Percentiles rank a stretch among this genome's conserved stretches.
Conservation (phyloP, 495 filamentous ascomycete genomes). For the Aspergillus egyptiacus region DNA sequence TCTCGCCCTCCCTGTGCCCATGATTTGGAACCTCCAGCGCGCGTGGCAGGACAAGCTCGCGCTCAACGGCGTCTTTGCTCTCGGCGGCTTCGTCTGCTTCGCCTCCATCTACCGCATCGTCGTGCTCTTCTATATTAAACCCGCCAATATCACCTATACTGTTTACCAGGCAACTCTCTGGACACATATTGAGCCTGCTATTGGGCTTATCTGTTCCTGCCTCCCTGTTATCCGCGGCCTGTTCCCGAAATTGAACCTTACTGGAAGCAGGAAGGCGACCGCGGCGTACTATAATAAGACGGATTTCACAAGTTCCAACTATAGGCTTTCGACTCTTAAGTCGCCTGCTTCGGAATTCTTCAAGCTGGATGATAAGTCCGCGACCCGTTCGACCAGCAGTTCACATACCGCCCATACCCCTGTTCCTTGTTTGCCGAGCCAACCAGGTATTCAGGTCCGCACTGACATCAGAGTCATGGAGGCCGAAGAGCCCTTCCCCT, state of each 20-base stretch:
- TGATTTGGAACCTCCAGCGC: slow-evolving; percentile 42
- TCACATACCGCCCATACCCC: background rate
- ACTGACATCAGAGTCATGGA: slow-evolving; percentile 20
- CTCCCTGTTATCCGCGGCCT: slow-evolving; percentile 53
- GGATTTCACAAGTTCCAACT: slow-evolving; percentile 24
- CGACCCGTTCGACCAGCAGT: slow-evolving; percentile 11
- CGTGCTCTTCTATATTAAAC: slow-evolving; percentile 50
- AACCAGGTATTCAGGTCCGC: slow-evolving; percentile 27
- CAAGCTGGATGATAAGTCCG: slow-evolving; percentile 27
- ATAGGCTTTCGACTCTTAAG: slow-evolving; percentile 22
- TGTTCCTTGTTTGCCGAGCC: slow-evolving; percentile 9
- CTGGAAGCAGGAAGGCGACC: slow-evolving; percentile 19
- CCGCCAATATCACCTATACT: slow-evolving; percentile 39
- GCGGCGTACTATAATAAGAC: slow-evolving; percentile 29
- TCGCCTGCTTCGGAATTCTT: slow-evolving; percentile 27
- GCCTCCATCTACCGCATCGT: slow-evolving; percentile 49
- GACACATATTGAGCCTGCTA: slow-evolving; percentile 53
- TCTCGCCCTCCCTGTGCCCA: slow-evolving; percentile 34
- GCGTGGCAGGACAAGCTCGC: slow-evolving; percentile 42
- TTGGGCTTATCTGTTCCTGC: slow-evolving; percentile 52
- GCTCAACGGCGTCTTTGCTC: slow-evolving; percentile 41
- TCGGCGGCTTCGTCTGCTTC: slow-evolving; percentile 45
- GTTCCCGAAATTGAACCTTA: slow-evolving; percentile 34
- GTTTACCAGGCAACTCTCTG: slow-evolving; percentile 49
- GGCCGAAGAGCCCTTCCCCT: slow-evolving; percentile 8